phyloP scores from a whole-genome alignment of 257 asterid genomes.

The Solanum medicagineum region DNA sequence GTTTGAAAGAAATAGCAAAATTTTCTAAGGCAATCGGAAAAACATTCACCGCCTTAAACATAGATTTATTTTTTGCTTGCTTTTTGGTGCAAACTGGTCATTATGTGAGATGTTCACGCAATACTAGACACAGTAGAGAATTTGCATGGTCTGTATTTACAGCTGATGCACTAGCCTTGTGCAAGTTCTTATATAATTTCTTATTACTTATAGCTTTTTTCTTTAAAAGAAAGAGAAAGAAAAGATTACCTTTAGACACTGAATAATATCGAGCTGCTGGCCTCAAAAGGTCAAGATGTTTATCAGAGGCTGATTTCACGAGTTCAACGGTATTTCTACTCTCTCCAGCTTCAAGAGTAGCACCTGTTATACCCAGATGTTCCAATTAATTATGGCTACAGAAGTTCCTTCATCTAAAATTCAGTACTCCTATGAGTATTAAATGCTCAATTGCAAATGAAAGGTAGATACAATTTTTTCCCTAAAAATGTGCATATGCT shows the following conservation, averaged over 20 bases:
- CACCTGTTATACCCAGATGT: slow-evolving; percentile 62
- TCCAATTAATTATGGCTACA: slow-evolving; percentile 19
- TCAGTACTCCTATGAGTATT: not conserved
- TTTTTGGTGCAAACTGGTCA: not conserved
- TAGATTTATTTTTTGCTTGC: not conserved
- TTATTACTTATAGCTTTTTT: not conserved
- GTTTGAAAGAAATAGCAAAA: not conserved
- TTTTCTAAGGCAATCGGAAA: not conserved
- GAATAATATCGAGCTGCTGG: slow-evolving; percentile 86
- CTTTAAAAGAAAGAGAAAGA: not conserved
- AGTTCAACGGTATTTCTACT: slow-evolving; percentile 58
- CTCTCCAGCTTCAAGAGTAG: slow-evolving; percentile 64
- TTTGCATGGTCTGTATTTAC: not conserved
- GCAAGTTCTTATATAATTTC: not conserved
- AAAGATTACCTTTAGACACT: slow-evolving; percentile 58
- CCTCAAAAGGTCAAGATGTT: slow-evolving; percentile 94
- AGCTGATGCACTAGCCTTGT: not conserved
- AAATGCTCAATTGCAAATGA: not conserved
- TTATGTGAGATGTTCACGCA: not conserved
- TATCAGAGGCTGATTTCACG: slow-evolving; percentile 75
- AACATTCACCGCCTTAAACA: not conserved
- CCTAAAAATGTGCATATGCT: not conserved
- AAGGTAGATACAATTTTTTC: not conserved
- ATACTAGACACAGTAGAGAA: not conserved
- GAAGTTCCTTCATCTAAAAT: not conserved